A percentile compares a stretch with the other conserved stretches of the same genome.
Evolutionary conservation across 1,139 yeast species (phyloP).

Genomic region (Saccharomyces hybrid): DNA sequence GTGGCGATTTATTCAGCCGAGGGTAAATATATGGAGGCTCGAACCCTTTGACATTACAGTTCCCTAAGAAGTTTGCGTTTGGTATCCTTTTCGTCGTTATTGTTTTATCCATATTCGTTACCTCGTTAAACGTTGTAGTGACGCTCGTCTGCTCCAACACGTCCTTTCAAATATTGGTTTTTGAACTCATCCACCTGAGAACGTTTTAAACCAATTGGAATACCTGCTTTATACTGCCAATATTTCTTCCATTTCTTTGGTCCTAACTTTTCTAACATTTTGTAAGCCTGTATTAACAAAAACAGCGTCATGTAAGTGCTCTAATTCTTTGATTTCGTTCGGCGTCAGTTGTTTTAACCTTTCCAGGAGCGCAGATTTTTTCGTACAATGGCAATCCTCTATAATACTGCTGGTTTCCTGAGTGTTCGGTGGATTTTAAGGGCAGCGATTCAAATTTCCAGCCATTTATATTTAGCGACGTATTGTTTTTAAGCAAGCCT

Average conservation of each 20-base stretch:
- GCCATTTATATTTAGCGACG: slow-evolving; percentile 25
- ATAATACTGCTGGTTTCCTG: slow-evolving; percentile 9
- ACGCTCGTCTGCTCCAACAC: slow-evolving; percentile 25
- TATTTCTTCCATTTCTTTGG: slow-evolving; percentile 34
- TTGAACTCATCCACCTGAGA: slow-evolving; percentile 20
- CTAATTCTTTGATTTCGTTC: slow-evolving; percentile 31
- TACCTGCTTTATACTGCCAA: slow-evolving; percentile 36
- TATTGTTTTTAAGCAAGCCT: slow-evolving; percentile 3
- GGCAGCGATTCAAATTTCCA: slow-evolving; percentile 32
- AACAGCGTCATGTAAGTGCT: slow-evolving; percentile 34
- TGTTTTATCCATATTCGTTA: slow-evolving; percentile 32
- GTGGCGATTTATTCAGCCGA: background rate
- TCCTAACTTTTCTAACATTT: slow-evolving; percentile 27
- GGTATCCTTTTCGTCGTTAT: slow-evolving; percentile 36
- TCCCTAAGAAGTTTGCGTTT: slow-evolving; percentile 41
- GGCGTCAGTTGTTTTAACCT: slow-evolving; percentile 25
- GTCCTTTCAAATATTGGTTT: slow-evolving; percentile 24
- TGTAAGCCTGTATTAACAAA: slow-evolving; percentile 31
- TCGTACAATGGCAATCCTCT: slow-evolving; percentile 33
- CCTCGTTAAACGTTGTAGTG: slow-evolving; percentile 29
- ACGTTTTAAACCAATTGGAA: slow-evolving; percentile 30
- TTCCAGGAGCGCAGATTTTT: slow-evolving; percentile 11
- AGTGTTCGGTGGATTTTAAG: slow-evolving; percentile 13
- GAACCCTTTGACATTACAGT: slow-evolving; percentile 37
- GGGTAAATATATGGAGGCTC: slow-evolving; percentile 36